Base-by-base conservation (phyloP, 805 yeast genomes). In the Teunomyces kruisii region DNA sequence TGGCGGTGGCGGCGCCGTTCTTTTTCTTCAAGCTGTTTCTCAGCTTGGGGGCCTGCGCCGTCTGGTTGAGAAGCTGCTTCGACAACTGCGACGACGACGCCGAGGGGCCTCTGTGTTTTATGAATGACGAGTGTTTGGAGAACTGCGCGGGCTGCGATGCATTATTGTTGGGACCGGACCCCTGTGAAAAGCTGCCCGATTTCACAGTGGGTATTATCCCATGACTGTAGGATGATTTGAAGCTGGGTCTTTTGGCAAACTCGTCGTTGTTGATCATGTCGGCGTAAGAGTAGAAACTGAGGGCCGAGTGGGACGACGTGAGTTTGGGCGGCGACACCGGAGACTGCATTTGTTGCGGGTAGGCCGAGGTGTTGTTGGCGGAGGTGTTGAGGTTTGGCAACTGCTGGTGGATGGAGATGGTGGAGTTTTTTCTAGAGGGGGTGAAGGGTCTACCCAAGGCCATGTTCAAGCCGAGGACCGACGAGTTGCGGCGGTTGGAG, bases 181-280 rank as follows among this genome's bases (percentile, higher is more conserved):
- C 26, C 36, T 32, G 36, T 16, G 36, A 32, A 22, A 32, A 32
- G 36, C 36, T 32, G 36, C 36, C 36, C 36, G 36, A 32, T 32
- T 22, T 32, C 36, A n/a, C 38, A 19, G 38, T 35, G 22, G 38
- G 71, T 9, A 65, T 55, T 27, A 62, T 54, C 30, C 69, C 65
- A 49, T 70, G 67, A 41, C 66, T 57, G 51, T 60, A 59, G 28
- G 69, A 64, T 38, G 69, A 71, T 46, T 72, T 72, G 52, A 74
- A 63, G 22, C 68, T 75, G 6, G 90, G 90, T 63, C 89, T 76
- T 62, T 86, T 77, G 43, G 80, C 74, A 42, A 64, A 72, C 55
- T 83, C 86, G 62, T 85, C 92, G 54, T 79, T 81, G 51, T 73
- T 78, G 48, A 86, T 75, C 79, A 88, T 77, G 55, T 88, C 96